Evolutionary conservation across 176 grass and related monocot species (phyloP), one percentile per base, ranked within the genome.

Genomic region (Echinochloa phyllopogon): DNA sequence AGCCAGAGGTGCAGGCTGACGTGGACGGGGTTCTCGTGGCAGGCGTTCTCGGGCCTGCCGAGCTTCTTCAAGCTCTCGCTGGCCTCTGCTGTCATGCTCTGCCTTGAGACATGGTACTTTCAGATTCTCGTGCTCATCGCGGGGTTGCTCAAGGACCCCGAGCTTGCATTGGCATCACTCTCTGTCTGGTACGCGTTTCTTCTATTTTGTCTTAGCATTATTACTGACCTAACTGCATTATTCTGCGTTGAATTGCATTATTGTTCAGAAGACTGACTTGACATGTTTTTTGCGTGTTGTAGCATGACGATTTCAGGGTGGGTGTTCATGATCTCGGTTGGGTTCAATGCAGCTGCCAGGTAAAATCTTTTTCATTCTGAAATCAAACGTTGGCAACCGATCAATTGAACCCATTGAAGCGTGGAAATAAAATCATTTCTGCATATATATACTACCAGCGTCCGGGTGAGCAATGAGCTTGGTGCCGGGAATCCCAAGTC

Each of bases 61-160:
- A 50, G 69, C 11, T 89, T 89, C 63, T 74, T 94, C 1, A 90
- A 69, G 80, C 62, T 97, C 8, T 94, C 92, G 0, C 20, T 91
- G 0, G 90, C 92, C 6, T 92, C 92, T 0, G 92, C 90, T 1
- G 88, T 97, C 13, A 97, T 97, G 51, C 74, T 94, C 25, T 94
- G 88, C 52, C 69, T 94, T 8, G 92, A 94, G 85, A 60, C 88
- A 1, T 94, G 92, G 92, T 94, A 94, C 64, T 92, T 89, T 12
- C 90, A 92, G 67, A 78, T 92, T 2, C 14, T 89, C 42, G 77
- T 95, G 8, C 93, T 95, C 56, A 92, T 95, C 11, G 76, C 93
- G 0, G 93, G 93, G 0, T 50, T 92, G 3, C 85, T 95, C 2
- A 69, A 87, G 4, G 79, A 95, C 45, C 89, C 93, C 6, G 52